Base-by-base conservation (phyloP, 2,329 filamentous ascomycete species). In the Aureobasidium leucospermi region DNA sequence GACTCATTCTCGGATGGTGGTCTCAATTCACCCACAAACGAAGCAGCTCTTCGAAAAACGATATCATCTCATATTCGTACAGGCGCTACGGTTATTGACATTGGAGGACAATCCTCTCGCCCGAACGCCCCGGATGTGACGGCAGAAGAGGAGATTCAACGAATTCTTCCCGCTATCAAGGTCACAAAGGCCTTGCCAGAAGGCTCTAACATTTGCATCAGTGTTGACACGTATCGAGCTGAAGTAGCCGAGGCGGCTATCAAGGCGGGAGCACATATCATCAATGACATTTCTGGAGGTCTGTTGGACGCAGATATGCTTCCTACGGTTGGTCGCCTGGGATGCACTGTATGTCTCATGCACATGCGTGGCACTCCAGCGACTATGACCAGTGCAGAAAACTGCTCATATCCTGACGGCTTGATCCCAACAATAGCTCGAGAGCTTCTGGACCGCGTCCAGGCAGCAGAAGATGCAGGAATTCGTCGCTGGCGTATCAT, bases 1-100 rank as follows among this genome's bases (percentile, higher is more conserved):
- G 93, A 99, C 75, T 97, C 93, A 9, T 99, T 99, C 77, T 97
- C 93, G 1, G 92, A 97, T 69, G 93, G 91, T 57, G 91, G 91
- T 8, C 68, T 78, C 8, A 82, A 91, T 71, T 74, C 76, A 45
- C 68, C 77, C 28, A 68, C 63, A 6, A 78, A 83, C 63, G 62
- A 75, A 1, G 63, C 72, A 28, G 66, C 76, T 29, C 79, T 94
- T 29, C 74, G 79, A 11, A 69, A 77, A 11, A 87, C 83, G 1
- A 79, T 92, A 15, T 74, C 78, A 52, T 66, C 74, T 10, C 85
- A 90, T 69, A 82, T 95, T 62, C 73, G 75, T 41, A 76, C 79
- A 7, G 91, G 92, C 36, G 90, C 89, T 13, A 87, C 85, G 11
- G 92, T 97, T 64, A 85, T 97, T 66, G 94, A 99, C 70, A 79